phyloP scores from a whole-genome alignment of 2,329 filamentous ascomycete species.

The Onygenales sp. region DNA sequence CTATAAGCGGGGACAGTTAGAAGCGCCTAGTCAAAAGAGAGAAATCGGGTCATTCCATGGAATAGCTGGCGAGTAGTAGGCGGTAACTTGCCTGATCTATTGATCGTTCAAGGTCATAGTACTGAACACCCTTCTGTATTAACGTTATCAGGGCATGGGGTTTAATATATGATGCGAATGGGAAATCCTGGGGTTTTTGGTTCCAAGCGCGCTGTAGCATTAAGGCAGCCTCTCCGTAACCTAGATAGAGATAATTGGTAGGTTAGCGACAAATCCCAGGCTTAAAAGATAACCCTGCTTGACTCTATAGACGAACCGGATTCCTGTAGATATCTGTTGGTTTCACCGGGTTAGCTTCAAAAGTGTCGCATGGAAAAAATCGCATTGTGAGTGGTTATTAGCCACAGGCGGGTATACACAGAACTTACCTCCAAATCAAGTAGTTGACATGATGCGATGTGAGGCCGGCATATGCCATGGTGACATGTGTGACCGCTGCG shows the following conservation, averaged over 20 bases:
- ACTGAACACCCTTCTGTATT: slow-evolving; percentile 54
- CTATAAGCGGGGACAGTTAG: slow-evolving; percentile 16
- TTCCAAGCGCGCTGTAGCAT: slow-evolving; percentile 55
- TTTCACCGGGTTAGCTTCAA: slow-evolving; percentile 2
- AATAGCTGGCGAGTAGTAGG: slow-evolving; percentile 1
- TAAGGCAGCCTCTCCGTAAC: slow-evolving; percentile 50
- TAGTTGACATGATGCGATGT: slow-evolving; percentile 56
- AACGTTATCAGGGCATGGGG: slow-evolving; percentile 51
- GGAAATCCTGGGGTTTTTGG: slow-evolving; percentile 50
- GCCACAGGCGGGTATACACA: slow-evolving; percentile 9
- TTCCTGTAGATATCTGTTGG: slow-evolving; percentile 44
- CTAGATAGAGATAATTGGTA: slow-evolving; percentile 21
- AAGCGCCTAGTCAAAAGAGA: not conserved
- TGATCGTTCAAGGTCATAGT: slow-evolving; percentile 41
- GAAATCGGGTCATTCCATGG: not conserved
- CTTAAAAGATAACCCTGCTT: slow-evolving; percentile 8
- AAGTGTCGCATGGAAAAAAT: not conserved
- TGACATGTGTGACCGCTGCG: slow-evolving; percentile 28
- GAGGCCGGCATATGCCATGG: slow-evolving; percentile 34
- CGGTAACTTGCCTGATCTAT: slow-evolving; percentile 36
- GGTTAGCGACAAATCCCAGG: not conserved
- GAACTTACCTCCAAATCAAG: slow-evolving; percentile 55
- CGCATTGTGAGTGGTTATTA: not conserved
- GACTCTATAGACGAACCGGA: slow-evolving; percentile 34
- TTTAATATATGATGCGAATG: slow-evolving; percentile 51